Conservation (phyloP, 495 filamentous ascomycete genomes). For the Penicillium ochrochloron region DNA sequence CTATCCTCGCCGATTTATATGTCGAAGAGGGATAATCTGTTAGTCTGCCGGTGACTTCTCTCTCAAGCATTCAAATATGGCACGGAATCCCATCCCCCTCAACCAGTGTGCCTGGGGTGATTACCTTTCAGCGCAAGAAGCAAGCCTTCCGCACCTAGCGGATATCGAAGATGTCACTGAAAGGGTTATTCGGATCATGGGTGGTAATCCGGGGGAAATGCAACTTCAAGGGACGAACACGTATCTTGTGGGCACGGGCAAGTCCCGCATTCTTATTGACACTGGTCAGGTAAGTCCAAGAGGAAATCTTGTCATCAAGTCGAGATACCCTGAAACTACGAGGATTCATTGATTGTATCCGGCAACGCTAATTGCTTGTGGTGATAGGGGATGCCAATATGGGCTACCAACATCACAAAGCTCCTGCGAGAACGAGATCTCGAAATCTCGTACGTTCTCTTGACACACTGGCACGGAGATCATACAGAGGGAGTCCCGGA, state of each 20-base stretch:
- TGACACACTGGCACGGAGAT: constrained; percentile 86
- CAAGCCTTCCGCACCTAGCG: constrained; percentile 35
- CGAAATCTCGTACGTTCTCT: constrained; percentile 58
- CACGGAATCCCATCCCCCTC: constrained; percentile 22
- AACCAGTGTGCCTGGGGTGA: constrained; percentile 51
- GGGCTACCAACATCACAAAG: constrained; percentile 34
- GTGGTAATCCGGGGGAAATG: constrained; percentile 70
- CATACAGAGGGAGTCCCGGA: constrained; percentile 73
- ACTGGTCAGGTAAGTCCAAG: constrained; percentile 53
- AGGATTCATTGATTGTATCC: neutral
- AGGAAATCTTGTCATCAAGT: neutral
- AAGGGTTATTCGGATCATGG: constrained; percentile 54
- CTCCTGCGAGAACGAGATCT: constrained; percentile 39
- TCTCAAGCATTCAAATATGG: too few species aligned
- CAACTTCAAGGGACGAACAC: constrained; percentile 72
- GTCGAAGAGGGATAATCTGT: neutral
- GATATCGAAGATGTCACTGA: constrained; percentile 49
- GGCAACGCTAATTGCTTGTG: neutral
- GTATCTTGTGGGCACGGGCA: constrained; percentile 72
- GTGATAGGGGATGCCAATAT: constrained; percentile 39
- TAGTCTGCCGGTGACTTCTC: too few species aligned
- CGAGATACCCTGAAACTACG: neutral
- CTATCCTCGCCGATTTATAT: neutral
- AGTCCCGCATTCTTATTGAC: constrained; percentile 67
- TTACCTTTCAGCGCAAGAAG: constrained; percentile 42